These are phyloP conservation scores for Pistacia atlantica DNA, from an alignment of 345 rosid genomes.

Conservation along the genomic window DNA sequence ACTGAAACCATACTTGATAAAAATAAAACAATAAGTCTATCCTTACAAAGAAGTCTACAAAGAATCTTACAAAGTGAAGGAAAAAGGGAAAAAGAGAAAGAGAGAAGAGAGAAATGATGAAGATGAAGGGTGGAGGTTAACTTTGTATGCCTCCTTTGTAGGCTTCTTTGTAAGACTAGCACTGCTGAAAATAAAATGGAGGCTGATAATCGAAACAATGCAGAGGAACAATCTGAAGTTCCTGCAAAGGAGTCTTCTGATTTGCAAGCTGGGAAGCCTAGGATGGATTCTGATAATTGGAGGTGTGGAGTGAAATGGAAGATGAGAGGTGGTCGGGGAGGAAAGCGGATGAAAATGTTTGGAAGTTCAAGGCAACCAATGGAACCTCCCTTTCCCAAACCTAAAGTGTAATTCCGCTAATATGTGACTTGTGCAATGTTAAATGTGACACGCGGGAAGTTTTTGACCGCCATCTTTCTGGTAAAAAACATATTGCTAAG, in stretches of 20 bases:
- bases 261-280: slow-evolving; percentile 15
- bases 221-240: not conserved
- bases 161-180: too few species aligned
- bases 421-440: slow-evolving; percentile 41
- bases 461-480: slow-evolving; percentile 39
- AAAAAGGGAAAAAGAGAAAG: too few species aligned
- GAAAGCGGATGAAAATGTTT: slow-evolving; percentile 22
- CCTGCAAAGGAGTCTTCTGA: slow-evolving; percentile 3
- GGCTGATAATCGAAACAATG: slow-evolving; percentile 5
- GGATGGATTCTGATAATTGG: slow-evolving; percentile 14
- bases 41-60: too few species aligned
- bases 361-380: slow-evolving; percentile 12
- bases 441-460: slow-evolving; percentile 38
- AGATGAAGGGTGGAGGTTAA: too few species aligned
- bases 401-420: slow-evolving; percentile 35
- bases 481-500: slow-evolving; percentile 42
- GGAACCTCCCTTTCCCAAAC: slow-evolving; percentile 23
- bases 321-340: slow-evolving; percentile 28
- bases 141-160: too few species aligned
- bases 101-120: too few species aligned
- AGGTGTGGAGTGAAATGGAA: slow-evolving; percentile 30
- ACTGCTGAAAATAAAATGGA: slow-evolving; percentile 11
- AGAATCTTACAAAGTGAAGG: too few species aligned
- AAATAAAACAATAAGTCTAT: too few species aligned
- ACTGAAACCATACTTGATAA: slow-evolving; percentile 12